phyloP scores from a whole-genome alignment of 352 stramenopile species.

The Globisporangium ultimum region DNA sequence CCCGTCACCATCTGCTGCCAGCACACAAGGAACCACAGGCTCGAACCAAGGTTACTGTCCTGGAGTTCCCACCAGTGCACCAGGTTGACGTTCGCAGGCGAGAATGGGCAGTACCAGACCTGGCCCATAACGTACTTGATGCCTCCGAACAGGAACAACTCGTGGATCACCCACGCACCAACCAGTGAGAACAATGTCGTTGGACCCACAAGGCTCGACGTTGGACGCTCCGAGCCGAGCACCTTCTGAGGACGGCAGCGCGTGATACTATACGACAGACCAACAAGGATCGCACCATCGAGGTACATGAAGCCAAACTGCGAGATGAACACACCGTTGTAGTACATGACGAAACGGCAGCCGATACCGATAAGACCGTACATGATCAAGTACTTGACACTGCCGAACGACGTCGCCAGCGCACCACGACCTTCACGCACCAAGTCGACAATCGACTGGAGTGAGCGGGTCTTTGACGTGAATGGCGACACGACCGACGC shows the following conservation, averaged over 20 bases:
- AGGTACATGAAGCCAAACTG: slow-evolving; percentile 86
- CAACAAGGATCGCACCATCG: slow-evolving; percentile 76
- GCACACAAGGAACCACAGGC: slow-evolving; percentile 59
- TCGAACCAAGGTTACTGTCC: slow-evolving; percentile 62
- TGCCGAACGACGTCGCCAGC: slow-evolving; percentile 75
- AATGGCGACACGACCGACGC: slow-evolving; percentile 88
- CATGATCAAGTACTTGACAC: slow-evolving; percentile 88
- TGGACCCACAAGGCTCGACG: slow-evolving; percentile 76
- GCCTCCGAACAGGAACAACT: slow-evolving; percentile 62
- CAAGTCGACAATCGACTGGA: slow-evolving; percentile 76
- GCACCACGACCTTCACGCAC: slow-evolving; percentile 78
- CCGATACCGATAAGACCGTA: slow-evolving; percentile 85
- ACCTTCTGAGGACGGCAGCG: slow-evolving; percentile 52
- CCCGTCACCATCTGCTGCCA: slow-evolving; percentile 71
- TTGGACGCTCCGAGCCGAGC: slow-evolving; percentile 69
- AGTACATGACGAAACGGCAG: slow-evolving; percentile 84
- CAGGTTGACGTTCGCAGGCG: slow-evolving; percentile 57
- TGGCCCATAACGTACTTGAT: slow-evolving; percentile 59
- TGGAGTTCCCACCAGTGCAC: slow-evolving; percentile 73
- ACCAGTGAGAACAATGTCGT: slow-evolving; percentile 65
- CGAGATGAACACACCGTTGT: slow-evolving; percentile 83
- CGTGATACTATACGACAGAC: slow-evolving; percentile 78
- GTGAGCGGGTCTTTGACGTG: slow-evolving; percentile 78
- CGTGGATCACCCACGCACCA: slow-evolving; percentile 64
- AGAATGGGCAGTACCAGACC: slow-evolving; percentile 72